A percentile compares a stretch with the other conserved stretches of the same genome.
Evolutionary conservation across 2,329 filamentous ascomycete genomes (phyloP).

Genomic region (Ampelomyces quisqualis): DNA sequence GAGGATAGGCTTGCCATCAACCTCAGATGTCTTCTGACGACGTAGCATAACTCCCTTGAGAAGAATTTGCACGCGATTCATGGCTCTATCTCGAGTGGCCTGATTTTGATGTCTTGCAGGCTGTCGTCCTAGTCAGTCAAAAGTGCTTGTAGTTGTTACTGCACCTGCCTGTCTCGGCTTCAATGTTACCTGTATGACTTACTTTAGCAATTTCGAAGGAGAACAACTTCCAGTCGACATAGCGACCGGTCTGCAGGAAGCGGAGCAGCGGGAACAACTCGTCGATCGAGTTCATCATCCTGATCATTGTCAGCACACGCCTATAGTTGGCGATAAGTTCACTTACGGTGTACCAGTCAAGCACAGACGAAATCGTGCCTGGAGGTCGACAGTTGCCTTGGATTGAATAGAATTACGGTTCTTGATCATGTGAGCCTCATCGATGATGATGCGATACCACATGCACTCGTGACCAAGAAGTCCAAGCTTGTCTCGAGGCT

Average conservation of each 20-base stretch:
- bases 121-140: slow-evolving; percentile 31
- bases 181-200: slow-evolving; percentile 1
- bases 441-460: slow-evolving; percentile 68
- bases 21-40: slow-evolving; percentile 74
- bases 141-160: not conserved
- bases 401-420: slow-evolving; percentile 66
- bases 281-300: slow-evolving; percentile 79
- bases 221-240: slow-evolving; percentile 66
- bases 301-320: not conserved
- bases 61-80: slow-evolving; percentile 71
- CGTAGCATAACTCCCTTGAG: slow-evolving; percentile 80
- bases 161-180: not conserved
- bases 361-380: slow-evolving; percentile 67
- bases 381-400: slow-evolving; percentile 60
- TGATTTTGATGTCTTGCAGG: slow-evolving; percentile 47
- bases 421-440: slow-evolving; percentile 81
- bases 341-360: slow-evolving; percentile 69
- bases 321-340: not conserved
- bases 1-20: slow-evolving; percentile 78
- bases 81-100: slow-evolving; percentile 50
- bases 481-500: slow-evolving; percentile 25
- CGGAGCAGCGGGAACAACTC: slow-evolving; percentile 77
- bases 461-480: slow-evolving; percentile 61
- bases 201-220: slow-evolving; percentile 55
- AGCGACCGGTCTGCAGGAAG: slow-evolving; percentile 76